Evolutionary conservation across 306 rosid species (phyloP).

Genomic region (Hylodesmum podocarpum): DNA sequence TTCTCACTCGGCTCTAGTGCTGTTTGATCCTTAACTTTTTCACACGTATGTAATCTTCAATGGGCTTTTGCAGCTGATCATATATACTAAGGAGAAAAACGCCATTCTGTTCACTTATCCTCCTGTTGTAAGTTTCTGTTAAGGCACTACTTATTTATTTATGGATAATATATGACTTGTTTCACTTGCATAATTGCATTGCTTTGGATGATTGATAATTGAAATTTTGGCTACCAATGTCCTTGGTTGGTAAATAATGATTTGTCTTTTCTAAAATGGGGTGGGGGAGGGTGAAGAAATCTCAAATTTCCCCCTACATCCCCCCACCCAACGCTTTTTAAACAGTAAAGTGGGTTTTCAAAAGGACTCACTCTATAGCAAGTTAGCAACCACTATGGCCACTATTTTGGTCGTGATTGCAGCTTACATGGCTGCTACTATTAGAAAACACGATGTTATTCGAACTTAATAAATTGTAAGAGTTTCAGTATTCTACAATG

Average conservation of each 20-base stretch:
- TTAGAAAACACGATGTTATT: too few species aligned
- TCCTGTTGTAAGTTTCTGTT: constrained; percentile 59
- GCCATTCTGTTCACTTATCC: constrained; percentile 90
- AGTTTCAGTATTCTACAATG: too few species aligned
- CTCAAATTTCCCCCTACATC: too few species aligned
- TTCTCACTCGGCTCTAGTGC: background rate
- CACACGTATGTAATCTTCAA: constrained; percentile 79
- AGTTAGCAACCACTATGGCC: too few species aligned
- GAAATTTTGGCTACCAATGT: background rate
- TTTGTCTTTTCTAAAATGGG: background rate
- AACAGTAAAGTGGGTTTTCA: too few species aligned
- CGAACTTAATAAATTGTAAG: too few species aligned
- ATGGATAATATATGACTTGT: constrained; percentile 8
- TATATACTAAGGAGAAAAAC: constrained; percentile 85
- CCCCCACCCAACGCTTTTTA: too few species aligned
- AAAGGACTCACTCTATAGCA: too few species aligned
- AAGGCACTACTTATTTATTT: background rate
- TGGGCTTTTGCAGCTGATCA: constrained; percentile 79
- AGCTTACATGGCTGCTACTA: too few species aligned
- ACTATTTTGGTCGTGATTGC: too few species aligned
- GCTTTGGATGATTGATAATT: background rate
- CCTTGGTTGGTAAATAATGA: background rate
- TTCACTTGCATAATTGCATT: background rate
- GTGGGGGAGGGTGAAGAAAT: background rate
- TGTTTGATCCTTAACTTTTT: constrained; percentile 65